Base-by-base conservation (phyloP, 2,329 filamentous ascomycete species). In the Chalara sp. region DNA sequence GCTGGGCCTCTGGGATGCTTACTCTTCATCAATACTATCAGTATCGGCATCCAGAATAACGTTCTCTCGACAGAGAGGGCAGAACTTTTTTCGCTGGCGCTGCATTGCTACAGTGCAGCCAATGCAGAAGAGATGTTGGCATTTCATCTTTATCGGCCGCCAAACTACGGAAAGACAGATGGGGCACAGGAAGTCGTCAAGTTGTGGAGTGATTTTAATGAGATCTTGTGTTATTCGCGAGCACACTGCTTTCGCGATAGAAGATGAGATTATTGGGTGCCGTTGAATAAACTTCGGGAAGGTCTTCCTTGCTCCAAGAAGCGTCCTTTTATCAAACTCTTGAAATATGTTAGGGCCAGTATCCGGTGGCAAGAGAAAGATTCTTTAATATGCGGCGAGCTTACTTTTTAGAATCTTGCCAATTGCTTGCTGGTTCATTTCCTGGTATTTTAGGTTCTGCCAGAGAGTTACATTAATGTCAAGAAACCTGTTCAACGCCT, bases 281-380 rank as follows among this genome's bases (percentile, higher is more conserved):
- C 81, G 77, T 48, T 76, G 71, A 48, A 87, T 75, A 29, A 75
- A 71, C 6, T 73, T 70, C 0, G 83, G 80, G 57, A 89, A 86
- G 0, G 74, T 75, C 35, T 78, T 72, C 39, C 81, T 81, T 1
- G 85, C 82, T 30, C 84, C 82, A 21, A 95, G 73, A 1, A 85
- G 81, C 1, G 89, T 95, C 52, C 83, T 80, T 68, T 95, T 95
- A 68, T 93, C 87, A 64, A 95, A 95, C 69, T 92, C 82, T 90
- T 6, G 6, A n/a, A 4, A 21, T 30, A 28, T 4, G 10, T 49
- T 33, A 48, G 37, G 10, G 41, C 33, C 21, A 21, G 21, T 21
- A 21, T 21, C 21, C 3, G 21, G 3, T 42, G 28, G 6, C 7
- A 49, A 11, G 10, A 11, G 10, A 39, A 13, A n/a, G 13, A 8